Conservation (phyloP, 352 stramenopile species). For the Phytophthora pluvialis region DNA sequence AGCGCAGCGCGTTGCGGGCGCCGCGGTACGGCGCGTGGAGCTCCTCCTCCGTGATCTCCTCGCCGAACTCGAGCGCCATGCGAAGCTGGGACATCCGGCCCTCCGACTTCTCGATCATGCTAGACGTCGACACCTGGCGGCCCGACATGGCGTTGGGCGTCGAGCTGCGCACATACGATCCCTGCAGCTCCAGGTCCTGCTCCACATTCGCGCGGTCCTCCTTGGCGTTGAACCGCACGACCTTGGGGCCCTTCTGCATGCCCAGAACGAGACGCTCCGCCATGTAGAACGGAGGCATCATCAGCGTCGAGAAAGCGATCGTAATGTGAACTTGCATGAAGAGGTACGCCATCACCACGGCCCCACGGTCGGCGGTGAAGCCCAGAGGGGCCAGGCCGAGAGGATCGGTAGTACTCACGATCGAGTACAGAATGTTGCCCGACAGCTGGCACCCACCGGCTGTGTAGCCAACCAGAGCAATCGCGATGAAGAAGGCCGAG, state of each 20-base stretch:
- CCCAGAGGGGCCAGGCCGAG: conserved; percentile 47
- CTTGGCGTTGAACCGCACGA: conserved; percentile 33
- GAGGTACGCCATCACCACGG: conserved; percentile 59
- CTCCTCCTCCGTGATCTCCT: conserved; percentile 41
- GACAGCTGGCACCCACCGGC: conserved; percentile 60
- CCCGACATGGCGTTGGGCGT: conserved; percentile 31
- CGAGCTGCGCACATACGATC: conserved; percentile 40
- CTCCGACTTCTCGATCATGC: conserved; percentile 31
- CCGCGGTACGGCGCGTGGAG: conserved; percentile 48
- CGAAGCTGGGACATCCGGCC: conserved; percentile 45
- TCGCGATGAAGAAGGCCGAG: conserved; percentile 51
- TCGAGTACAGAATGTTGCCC: conserved; percentile 62
- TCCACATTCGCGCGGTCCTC: conserved; percentile 29
- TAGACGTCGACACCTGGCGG: conserved; percentile 28
- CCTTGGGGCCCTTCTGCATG: conserved; percentile 54
- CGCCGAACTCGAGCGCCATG: conserved; percentile 39
- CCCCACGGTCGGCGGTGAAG: conserved; percentile 51
- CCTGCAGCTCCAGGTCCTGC: conserved; percentile 39
- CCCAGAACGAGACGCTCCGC: conserved; percentile 63
- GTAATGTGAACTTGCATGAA: conserved; percentile 61
- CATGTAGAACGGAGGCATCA: conserved; percentile 65
- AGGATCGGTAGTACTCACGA: conserved; percentile 40
- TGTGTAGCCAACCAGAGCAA: conserved; percentile 49
- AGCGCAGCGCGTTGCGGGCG: conserved; percentile 43
- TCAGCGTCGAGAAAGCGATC: conserved; percentile 57